Percentiles rank a stretch among this genome's conserved stretches.
Evolutionary conservation across 139 green algal species (phyloP).

Genomic region (Edaphochlamys debaryana): DNA sequence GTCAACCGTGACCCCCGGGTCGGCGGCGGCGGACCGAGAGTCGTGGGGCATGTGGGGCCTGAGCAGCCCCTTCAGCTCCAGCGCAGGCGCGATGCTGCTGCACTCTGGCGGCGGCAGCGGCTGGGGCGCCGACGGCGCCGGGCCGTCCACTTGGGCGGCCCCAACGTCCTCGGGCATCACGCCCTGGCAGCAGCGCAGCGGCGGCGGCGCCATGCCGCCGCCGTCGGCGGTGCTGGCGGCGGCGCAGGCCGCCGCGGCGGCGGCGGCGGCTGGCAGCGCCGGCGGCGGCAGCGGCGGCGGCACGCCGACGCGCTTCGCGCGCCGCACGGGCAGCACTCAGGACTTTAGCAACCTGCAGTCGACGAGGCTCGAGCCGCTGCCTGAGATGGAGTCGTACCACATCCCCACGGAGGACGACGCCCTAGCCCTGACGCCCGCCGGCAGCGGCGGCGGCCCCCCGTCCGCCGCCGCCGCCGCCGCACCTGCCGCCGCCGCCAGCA

Average conservation of each 20-base stretch:
- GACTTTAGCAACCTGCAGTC: neutral
- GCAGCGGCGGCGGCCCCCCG: neutral
- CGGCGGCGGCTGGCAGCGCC: too few species aligned
- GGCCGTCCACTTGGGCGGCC: too few species aligned
- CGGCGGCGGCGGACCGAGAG: too few species aligned
- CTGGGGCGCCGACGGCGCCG: too few species aligned
- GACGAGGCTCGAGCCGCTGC: constrained; percentile 13
- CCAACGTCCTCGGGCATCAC: neutral
- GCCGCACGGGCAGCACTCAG: constrained; percentile 9
- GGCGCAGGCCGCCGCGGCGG: neutral
- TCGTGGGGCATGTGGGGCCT: too few species aligned
- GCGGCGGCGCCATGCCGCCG: too few species aligned
- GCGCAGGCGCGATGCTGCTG: too few species aligned
- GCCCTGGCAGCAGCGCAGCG: too few species aligned
- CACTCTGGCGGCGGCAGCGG: too few species aligned
- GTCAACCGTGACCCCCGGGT: too few species aligned
- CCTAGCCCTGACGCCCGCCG: neutral
- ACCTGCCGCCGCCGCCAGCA: neutral
- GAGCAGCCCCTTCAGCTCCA: too few species aligned
- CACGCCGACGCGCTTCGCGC: neutral
- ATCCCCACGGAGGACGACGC: neutral
- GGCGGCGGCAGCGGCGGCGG: too few species aligned
- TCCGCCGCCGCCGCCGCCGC: neutral
- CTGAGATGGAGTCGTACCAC: constrained; percentile 24
- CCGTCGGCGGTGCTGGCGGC: neutral